Evolutionary conservation across 441 rosid species (phyloP), one percentile per base, ranked within the genome.

Genomic region (Heliophila coronopifolia): DNA sequence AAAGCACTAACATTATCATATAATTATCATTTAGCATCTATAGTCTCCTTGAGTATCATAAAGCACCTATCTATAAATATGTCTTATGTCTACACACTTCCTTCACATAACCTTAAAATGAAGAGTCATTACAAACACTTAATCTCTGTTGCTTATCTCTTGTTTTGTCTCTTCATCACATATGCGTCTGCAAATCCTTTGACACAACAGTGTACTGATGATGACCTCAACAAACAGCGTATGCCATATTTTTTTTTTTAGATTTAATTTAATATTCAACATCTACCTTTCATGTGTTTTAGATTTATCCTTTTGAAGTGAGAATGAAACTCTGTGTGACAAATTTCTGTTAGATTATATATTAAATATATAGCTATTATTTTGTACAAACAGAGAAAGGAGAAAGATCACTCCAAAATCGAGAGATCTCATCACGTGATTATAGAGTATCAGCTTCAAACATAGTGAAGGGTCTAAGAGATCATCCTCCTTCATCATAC

Each of bases 401-500:
- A 51, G 52, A 24, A 26, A 4, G 3, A 35, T 18, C 52, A 15
- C 23, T 20, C 4, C 23, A 20, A 20, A 20, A 20, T 20, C 23
- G 4, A 20, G 23, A 2, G 13, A 33, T 41, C 19, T 24, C 58
- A 9, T 40, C 58, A 22, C 58, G 65, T 43, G 32, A 61, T 30
- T 7, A 28, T 26, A 35, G 51, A 11, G 14, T 51, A 36, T 59
- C 58, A 41, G 34, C 7, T 17, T 49, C 58, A 10, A 51, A 10
- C 24, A 20, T 26, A 1, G 12, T 50, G 25, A 51, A 35, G 32
- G 59, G 66, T 61, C 4, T 62, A 1, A 62, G 67, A 62, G 54
- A 25, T 36, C 44, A 44, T 38, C 50, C 44, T 23, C 67, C 67
- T 7, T 54, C 67, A 0, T 15, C 67, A 7, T 63, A 63, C 15